Conservation (phyloP, 2,329 filamentous ascomycete species). For the Akanthomyces muscarius region DNA sequence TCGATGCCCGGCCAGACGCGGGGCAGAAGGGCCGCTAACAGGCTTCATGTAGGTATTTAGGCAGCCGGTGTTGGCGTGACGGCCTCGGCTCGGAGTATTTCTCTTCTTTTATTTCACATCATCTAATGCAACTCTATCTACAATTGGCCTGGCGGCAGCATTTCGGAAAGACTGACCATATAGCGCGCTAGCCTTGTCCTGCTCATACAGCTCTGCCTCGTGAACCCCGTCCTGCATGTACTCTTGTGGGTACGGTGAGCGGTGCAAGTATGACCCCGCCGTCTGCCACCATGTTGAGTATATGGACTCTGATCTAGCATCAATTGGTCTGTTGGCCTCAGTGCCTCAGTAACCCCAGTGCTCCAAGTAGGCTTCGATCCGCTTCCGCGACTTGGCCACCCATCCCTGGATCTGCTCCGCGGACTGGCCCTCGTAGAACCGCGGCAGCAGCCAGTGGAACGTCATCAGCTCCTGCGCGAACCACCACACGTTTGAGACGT, state of each 20-base stretch:
- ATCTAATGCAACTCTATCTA: too few relatives aligned
- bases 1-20: not conserved
- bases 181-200: too few relatives aligned
- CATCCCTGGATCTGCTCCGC: conserved; percentile 1
- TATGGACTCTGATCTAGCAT: too few relatives aligned
- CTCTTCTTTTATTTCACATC: not conserved
- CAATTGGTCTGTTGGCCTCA: too few relatives aligned
- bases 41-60: not conserved
- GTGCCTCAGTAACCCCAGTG: not conserved
- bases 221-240: too few relatives aligned
- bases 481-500: conserved; percentile 13
- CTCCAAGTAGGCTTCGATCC: conserved; percentile 3
- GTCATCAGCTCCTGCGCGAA: conserved; percentile 15
- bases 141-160: too few relatives aligned
- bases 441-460: conserved; percentile 16
- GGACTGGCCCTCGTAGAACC: not conserved
- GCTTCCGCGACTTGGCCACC: not conserved
- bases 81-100: not conserved
- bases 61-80: not conserved
- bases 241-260: too few relatives aligned
- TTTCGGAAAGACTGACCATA: too few relatives aligned
- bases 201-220: too few relatives aligned
- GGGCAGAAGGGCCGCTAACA: not conserved
- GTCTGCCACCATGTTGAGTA: too few relatives aligned
- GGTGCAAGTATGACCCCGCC: too few relatives aligned